A percentile compares a stretch with the other conserved stretches of the same genome.
phyloP scores from a whole-genome alignment of 106 monocot genomes.

The Phalaenopsis equestris region DNA sequence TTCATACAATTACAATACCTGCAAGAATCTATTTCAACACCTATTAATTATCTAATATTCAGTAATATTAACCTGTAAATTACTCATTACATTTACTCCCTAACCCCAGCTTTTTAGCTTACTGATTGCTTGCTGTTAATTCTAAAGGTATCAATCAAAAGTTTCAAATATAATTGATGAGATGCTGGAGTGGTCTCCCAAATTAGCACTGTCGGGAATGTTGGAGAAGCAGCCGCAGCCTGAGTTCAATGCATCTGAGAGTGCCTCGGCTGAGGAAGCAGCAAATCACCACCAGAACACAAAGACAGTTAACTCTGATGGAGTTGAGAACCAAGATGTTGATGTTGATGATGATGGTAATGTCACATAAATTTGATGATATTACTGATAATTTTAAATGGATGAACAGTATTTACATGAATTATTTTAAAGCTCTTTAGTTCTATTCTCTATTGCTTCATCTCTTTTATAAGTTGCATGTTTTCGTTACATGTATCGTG shows the following conservation, averaged over 20 bases:
- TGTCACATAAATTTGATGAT: not conserved
- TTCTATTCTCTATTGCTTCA: too few species aligned
- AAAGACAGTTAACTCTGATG: constrained; percentile 7
- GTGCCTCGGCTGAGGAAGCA: constrained; percentile 15
- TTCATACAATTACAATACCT: too few species aligned
- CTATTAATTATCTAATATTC: too few species aligned
- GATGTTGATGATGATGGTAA: constrained; percentile 13
- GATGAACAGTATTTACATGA: too few species aligned
- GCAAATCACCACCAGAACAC: constrained; percentile 1
- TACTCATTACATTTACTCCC: too few species aligned
- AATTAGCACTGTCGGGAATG: constrained; percentile 76
- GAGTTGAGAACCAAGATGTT: constrained; percentile 8
- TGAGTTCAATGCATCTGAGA: constrained; percentile 37
- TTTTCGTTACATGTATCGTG: too few species aligned
- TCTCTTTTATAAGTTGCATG: too few species aligned
- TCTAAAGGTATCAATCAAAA: constrained; percentile 78
- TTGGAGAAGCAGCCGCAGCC: constrained; percentile 44
- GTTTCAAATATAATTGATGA: constrained; percentile 98
- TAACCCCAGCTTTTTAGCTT: not conserved
- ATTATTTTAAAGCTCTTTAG: too few species aligned
- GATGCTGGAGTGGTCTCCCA: constrained; percentile 94
- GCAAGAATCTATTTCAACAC: too few species aligned
- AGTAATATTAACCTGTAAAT: too few species aligned
- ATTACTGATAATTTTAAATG: not conserved
- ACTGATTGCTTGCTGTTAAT: not conserved